Percentiles rank a stretch among this genome's conserved stretches.
Evolutionary conservation across 2,329 filamentous ascomycete genomes (phyloP).

Genomic region (Plectosphaerella plurivora): DNA sequence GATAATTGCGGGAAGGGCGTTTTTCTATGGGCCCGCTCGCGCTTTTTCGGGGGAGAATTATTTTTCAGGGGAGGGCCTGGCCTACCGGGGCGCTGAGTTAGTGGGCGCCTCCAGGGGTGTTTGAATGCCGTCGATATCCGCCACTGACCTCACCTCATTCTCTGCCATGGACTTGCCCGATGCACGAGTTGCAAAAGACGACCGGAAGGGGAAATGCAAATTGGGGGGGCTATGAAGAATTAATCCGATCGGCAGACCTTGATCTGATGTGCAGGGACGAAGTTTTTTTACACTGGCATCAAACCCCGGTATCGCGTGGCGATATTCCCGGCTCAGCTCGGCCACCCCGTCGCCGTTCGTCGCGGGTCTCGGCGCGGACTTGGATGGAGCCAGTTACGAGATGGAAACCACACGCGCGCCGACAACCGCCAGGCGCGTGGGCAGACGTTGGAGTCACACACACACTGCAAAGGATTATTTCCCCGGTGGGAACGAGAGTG

Average conservation of each 20-base stretch:
- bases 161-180: not conserved
- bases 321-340: not conserved
- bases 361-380: not conserved
- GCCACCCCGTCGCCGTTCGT: not conserved
- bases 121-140: not conserved
- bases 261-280: too few species aligned
- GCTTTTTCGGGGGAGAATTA: not conserved
- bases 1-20: not conserved
- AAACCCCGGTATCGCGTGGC: not conserved
- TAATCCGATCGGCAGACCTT: not conserved
- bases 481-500: not conserved
- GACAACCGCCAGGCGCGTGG: not conserved
- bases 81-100: not conserved
- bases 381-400: not conserved
- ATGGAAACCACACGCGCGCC: not conserved
- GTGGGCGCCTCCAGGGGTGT: not conserved
- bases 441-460: not conserved
- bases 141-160: not conserved
- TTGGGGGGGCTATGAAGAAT: not conserved
- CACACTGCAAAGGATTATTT: not conserved
- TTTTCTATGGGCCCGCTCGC: not conserved
- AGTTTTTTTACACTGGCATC: not conserved
- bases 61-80: not conserved
- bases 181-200: not conserved
- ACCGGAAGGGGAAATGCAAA: not conserved